Evolutionary conservation across 2,329 filamentous ascomycete genomes (phyloP).

Genomic region (Tolypocladium nubicola): DNA sequence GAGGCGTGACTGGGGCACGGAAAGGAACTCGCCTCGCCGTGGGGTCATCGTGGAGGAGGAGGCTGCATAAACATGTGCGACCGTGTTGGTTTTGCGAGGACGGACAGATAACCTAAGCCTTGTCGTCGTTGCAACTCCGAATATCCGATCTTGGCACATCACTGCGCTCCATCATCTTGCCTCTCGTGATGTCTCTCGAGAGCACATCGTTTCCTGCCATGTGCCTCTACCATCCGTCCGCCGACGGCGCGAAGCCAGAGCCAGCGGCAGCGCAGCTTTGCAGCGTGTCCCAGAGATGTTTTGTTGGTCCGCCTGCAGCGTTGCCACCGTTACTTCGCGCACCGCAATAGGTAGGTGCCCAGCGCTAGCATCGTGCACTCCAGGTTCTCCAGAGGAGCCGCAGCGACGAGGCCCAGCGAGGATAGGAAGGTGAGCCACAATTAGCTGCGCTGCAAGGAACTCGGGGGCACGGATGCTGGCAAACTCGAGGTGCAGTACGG

Average conservation of each 20-base stretch:
- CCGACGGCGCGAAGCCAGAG: not conserved
- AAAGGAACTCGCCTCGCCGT: no score
- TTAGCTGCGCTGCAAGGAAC: not conserved
- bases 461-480: not conserved
- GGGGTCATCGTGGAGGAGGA: no score
- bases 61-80: not conserved
- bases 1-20: not conserved
- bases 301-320: not conserved
- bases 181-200: not conserved
- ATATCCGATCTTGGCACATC: not conserved
- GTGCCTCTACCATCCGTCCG: not conserved
- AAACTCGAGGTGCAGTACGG: not conserved
- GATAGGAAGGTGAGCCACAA: not conserved
- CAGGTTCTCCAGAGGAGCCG: not conserved
- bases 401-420: not conserved
- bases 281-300: no score
- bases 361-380: not conserved
- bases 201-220: not conserved
- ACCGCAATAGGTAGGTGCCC: not conserved
- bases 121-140: not conserved
- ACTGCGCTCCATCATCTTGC: not conserved
- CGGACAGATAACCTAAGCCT: not conserved
- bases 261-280: no score
- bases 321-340: not conserved
- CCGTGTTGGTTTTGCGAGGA: not conserved